These are phyloP conservation scores for Daldinia decipiens DNA, from an alignment of 495 filamentous ascomycete species.

Conservation along the genomic window DNA sequence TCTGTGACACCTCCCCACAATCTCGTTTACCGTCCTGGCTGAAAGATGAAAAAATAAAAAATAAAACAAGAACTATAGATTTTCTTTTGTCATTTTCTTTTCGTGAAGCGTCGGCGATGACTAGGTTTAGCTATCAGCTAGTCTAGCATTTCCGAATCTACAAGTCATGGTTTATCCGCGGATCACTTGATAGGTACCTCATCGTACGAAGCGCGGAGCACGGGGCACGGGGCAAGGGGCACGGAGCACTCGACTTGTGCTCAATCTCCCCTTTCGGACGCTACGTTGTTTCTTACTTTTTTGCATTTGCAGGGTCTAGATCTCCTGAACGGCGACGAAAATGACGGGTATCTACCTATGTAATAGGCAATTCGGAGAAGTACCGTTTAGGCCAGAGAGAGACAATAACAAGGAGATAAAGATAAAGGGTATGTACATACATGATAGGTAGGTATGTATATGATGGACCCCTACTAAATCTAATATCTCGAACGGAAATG, in stretches of 20 bases:
- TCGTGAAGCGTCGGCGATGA: neutral
- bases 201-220: slow-evolving; percentile 6
- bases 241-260: slow-evolving; percentile 1
- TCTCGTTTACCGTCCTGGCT: slow-evolving; percentile 35
- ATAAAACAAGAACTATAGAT: neutral
- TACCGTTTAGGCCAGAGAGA: slow-evolving; percentile 21
- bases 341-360: slow-evolving; percentile 10
- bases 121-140: neutral
- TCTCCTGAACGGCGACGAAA: neutral
- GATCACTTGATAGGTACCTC: slow-evolving; percentile 8
- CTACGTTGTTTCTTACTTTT: slow-evolving; percentile 23
- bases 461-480: slow-evolving; percentile 28
- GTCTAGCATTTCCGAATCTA: neutral
- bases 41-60: neutral
- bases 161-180: neutral
- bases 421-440: too few relatives aligned
- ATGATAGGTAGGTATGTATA: too few relatives aligned
- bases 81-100: neutral
- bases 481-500: slow-evolving; percentile 32
- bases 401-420: neutral
- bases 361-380: slow-evolving; percentile 37
- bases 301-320: slow-evolving; percentile 7
- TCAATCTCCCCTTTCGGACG: slow-evolving; percentile 23
- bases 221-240: neutral
- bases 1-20: slow-evolving; percentile 41